Percentiles rank a stretch among this genome's conserved stretches.
Evolutionary conservation across 106 monocot species (phyloP).

Genomic region (Posidonia australis): DNA sequence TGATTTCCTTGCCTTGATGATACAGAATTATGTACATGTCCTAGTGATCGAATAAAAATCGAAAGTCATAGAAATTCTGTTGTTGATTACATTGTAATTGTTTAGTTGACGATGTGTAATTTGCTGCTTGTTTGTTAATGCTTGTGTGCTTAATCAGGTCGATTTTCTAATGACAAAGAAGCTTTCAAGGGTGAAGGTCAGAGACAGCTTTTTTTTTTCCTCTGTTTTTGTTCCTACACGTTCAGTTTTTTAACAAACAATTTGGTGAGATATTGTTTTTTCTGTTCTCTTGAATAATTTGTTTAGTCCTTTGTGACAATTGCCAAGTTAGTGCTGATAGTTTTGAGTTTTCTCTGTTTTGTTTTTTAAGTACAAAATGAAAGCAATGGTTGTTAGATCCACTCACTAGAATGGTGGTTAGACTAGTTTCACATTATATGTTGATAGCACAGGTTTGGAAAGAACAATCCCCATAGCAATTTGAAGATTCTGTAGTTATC

Average conservation of each 20-base stretch:
- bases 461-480: too few species aligned
- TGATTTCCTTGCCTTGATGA: background rate
- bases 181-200: constrained; percentile 46
- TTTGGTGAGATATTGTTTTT: background rate
- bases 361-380: too few species aligned
- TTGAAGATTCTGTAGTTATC: too few species aligned
- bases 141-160: constrained; percentile 22
- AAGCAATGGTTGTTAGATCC: too few species aligned
- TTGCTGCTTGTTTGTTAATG: too few species aligned
- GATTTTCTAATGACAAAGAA: constrained; percentile 22
- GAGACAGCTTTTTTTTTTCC: background rate
- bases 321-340: too few species aligned
- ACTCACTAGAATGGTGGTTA: too few species aligned
- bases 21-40: background rate
- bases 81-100: background rate
- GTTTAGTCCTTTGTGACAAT: too few species aligned
- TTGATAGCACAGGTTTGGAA: too few species aligned
- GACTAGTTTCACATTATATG: too few species aligned
- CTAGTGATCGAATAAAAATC: background rate
- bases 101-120: too few species aligned
- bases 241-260: background rate
- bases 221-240: background rate
- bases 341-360: too few species aligned
- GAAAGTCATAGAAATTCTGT: background rate
- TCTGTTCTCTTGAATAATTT: background rate